phyloP scores from a whole-genome alignment of 2,329 filamentous ascomycete species.

The Cladosporium velox region DNA sequence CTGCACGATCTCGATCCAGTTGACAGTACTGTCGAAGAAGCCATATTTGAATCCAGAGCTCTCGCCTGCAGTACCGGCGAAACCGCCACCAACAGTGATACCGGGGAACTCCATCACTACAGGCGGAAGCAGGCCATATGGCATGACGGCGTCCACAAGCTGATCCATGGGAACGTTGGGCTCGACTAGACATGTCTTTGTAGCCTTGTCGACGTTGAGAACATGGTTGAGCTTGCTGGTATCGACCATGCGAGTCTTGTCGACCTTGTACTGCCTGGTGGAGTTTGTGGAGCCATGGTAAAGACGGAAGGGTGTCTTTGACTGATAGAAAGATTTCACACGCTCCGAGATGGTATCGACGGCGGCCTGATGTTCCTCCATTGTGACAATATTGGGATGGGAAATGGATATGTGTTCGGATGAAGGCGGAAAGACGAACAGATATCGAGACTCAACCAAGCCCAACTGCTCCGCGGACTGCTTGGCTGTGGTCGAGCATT shows the following conservation, averaged over 20 bases:
- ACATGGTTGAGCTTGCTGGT: conserved; percentile 66
- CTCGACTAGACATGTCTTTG: conserved; percentile 64
- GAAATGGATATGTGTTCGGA: neutral
- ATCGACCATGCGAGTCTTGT: conserved; percentile 53
- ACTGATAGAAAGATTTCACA: conserved; percentile 48
- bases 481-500: neutral
- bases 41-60: conserved; percentile 70
- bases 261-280: conserved; percentile 48
- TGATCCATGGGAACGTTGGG: conserved; percentile 70
- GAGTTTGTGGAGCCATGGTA: conserved; percentile 61
- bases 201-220: conserved; percentile 57
- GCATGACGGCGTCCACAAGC: conserved; percentile 61
- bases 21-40: conserved; percentile 64
- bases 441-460: neutral
- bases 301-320: conserved; percentile 49
- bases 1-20: conserved; percentile 65
- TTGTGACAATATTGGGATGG: conserved; percentile 9
- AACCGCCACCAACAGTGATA: conserved; percentile 71
- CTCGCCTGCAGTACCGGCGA: conserved; percentile 67
- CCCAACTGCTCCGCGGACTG: neutral
- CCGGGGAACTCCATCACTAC: conserved; percentile 73
- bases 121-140: conserved; percentile 59
- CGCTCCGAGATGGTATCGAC: conserved; percentile 42
- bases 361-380: conserved; percentile 40
- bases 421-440: neutral